Percentiles rank a stretch among this genome's conserved stretches.
phyloP scores from a whole-genome alignment of 1,284 basidiomycete species.

The Puccinia coronata region DNA sequence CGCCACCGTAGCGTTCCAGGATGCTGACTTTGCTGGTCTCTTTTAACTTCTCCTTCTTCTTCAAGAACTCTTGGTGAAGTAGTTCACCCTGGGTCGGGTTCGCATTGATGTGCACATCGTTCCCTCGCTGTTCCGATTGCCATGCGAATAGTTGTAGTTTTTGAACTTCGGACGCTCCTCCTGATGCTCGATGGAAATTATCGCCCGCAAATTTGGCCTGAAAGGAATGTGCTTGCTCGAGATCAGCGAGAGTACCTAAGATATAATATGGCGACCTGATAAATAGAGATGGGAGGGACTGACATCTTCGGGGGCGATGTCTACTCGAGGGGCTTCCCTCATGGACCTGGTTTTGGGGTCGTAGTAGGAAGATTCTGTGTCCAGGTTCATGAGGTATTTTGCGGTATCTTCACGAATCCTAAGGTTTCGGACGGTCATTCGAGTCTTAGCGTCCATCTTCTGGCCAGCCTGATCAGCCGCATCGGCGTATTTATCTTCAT shows the following conservation, averaged over 20 bases:
- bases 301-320: slow-evolving; percentile 80
- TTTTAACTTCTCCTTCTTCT: slow-evolving; percentile 89
- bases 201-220: slow-evolving; percentile 91
- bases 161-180: slow-evolving; percentile 87
- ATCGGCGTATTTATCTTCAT: slow-evolving; percentile 96
- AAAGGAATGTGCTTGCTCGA: background rate
- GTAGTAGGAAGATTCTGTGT: slow-evolving; percentile 94
- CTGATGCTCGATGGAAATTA: slow-evolving; percentile 86
- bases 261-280: slow-evolving; percentile 40
- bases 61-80: slow-evolving; percentile 81
- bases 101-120: slow-evolving; percentile 91
- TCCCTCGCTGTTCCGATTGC: slow-evolving; percentile 89
- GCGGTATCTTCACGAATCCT: slow-evolving; percentile 99
- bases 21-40: slow-evolving; percentile 83
- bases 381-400: slow-evolving; percentile 96
- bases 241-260: background rate
- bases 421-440: slow-evolving; percentile 95
- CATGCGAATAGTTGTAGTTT: slow-evolving; percentile 93
- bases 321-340: slow-evolving; percentile 87
- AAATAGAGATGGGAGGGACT: slow-evolving; percentile 16
- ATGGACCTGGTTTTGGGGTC: slow-evolving; percentile 99
- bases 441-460: slow-evolving; percentile 94
- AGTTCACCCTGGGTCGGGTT: slow-evolving; percentile 94
- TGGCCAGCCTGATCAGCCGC: slow-evolving; percentile 96
- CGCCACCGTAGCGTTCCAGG: slow-evolving; percentile 87